Base-by-base conservation (phyloP, 352 stramenopile species). In the Globisporangium camurandrum region DNA sequence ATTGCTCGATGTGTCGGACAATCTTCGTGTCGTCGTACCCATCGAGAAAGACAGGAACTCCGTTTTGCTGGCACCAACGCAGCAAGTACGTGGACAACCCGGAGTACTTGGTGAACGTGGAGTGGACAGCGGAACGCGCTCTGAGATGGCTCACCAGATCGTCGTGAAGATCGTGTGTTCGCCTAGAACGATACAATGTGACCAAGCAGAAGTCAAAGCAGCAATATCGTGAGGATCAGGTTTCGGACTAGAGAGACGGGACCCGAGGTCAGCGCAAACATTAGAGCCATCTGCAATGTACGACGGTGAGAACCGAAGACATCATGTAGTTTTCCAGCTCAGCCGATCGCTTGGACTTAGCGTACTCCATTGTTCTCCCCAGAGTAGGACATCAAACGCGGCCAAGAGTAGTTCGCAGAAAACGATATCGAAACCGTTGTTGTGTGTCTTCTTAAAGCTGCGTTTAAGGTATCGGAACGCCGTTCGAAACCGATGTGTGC, bases 21-120 rank as follows among this genome's bases (percentile, higher is more conserved):
- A n/a, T n/a, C n/a, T 93, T 86, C 9, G 93, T 77, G 22, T 78
- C 72, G 44, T 81, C 64, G 14, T 99, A 82, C 55, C 95, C n/a
- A n/a, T n/a, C n/a, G n/a, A n/a, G n/a, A n/a, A n/a, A n/a, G n/a
- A n/a, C n/a, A n/a, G n/a, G n/a, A n/a, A n/a, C n/a, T n/a, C n/a
- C n/a, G n/a, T n/a, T n/a, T n/a, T n/a, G n/a, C n/a, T n/a, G n/a
- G n/a, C n/a, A n/a, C n/a, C n/a, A n/a, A n/a, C n/a, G n/a, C n/a
- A n/a, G n/a, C n/a, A n/a, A n/a, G n/a, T n/a, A n/a, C n/a, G n/a
- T n/a, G n/a, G n/a, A n/a, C n/a, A n/a, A n/a, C n/a, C n/a, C n/a
- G n/a, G n/a, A n/a, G n/a, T n/a, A n/a, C n/a, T 47, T n/a, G 44
- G 12, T 4, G 44, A 19, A 40, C 10, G 28, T 50, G 2, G 11